A percentile compares a stretch with the other conserved stretches of the same genome.
phyloP scores from a whole-genome alignment of 1,284 basidiomycete genomes.

The Sphagnurus paluster region DNA sequence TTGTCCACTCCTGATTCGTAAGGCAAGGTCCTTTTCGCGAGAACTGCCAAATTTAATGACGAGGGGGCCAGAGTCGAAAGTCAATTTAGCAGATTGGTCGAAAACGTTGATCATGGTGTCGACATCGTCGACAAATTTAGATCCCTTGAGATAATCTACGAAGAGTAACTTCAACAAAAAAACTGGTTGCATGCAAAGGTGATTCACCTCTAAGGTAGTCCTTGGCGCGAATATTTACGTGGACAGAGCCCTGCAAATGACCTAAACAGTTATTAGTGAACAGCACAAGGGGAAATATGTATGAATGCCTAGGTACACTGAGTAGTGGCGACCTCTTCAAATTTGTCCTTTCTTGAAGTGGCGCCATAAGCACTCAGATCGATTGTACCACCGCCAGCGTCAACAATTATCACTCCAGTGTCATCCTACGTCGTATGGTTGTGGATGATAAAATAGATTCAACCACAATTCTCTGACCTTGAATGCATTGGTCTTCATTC shows the following conservation, averaged over 20 bases:
- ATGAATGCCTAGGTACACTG: constrained; percentile 6
- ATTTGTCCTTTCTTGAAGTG: constrained; percentile 3
- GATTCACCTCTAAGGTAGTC: constrained; percentile 9
- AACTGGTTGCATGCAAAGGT: neutral
- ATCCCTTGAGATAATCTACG: constrained; percentile 6
- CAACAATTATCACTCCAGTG: constrained; percentile 45
- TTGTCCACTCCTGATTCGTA: constrained; percentile 46
- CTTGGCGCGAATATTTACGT: constrained; percentile 10
- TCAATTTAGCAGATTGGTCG: constrained; percentile 46
- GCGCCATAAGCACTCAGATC: constrained; percentile 12
- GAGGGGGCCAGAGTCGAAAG: constrained; percentile 39
- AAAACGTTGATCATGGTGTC: constrained; percentile 40
- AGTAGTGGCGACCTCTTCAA: constrained; percentile 11
- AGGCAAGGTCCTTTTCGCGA: constrained; percentile 40
- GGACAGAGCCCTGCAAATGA: constrained; percentile 31
- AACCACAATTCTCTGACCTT: constrained; percentile 27
- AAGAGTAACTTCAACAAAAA: neutral
- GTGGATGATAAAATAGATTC: neutral
- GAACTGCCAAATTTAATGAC: constrained; percentile 48
- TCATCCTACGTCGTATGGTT: constrained; percentile 25
- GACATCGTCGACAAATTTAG: constrained; percentile 33
- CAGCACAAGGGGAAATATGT: neutral
- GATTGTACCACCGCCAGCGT: constrained; percentile 40
- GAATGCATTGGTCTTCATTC: constrained; percentile 36
- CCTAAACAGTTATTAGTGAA: constrained; percentile 23